Conservation (phyloP, 2,329 filamentous ascomycete species). For the Clonostachys chloroleuca region DNA sequence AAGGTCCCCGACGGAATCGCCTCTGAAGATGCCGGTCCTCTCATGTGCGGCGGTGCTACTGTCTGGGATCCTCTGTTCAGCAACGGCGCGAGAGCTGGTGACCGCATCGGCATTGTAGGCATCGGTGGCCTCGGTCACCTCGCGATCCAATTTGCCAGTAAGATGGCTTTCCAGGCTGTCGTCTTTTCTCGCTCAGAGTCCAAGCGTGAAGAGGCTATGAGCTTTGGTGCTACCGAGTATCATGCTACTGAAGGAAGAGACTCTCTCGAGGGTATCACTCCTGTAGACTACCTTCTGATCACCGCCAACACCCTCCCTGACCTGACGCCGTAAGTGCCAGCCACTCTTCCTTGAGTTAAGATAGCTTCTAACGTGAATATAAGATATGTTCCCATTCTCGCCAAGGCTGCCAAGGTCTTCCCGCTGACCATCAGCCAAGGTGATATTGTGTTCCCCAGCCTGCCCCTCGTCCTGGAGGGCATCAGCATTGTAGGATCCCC, state of each 20-base stretch:
- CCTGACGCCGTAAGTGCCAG: too few species aligned
- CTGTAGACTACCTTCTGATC: conserved; percentile 3
- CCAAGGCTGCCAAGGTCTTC: too few species aligned
- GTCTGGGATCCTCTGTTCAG: conserved; percentile 68
- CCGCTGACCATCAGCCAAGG: too few species aligned
- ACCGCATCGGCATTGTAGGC: conserved; percentile 70
- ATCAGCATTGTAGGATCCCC: conserved; percentile 7
- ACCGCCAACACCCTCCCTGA: too few species aligned
- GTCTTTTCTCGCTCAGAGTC: conserved; percentile 14
- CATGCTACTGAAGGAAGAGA: conserved; percentile 7
- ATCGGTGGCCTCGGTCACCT: conserved; percentile 19
- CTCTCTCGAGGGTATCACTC: conserved; percentile 3
- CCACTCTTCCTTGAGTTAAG: too few species aligned
- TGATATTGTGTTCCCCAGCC: conserved; percentile 1
- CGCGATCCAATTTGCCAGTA: conserved; percentile 45
- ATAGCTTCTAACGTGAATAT: conserved; percentile 4
- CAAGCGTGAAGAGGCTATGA: conserved; percentile 14
- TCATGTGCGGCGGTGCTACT: conserved; percentile 66
- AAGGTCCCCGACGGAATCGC: conserved; percentile 31
- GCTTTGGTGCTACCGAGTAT: conserved; percentile 15
- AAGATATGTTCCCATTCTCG: too few species aligned
- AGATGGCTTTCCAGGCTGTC: conserved; percentile 47
- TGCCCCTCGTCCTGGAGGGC: conserved; percentile 5
- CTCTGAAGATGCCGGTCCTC: conserved; percentile 41
- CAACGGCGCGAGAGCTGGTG: conserved; percentile 59